Conservation (phyloP, 768 basidiomycete species). For the Boletus coccyginus region DNA sequence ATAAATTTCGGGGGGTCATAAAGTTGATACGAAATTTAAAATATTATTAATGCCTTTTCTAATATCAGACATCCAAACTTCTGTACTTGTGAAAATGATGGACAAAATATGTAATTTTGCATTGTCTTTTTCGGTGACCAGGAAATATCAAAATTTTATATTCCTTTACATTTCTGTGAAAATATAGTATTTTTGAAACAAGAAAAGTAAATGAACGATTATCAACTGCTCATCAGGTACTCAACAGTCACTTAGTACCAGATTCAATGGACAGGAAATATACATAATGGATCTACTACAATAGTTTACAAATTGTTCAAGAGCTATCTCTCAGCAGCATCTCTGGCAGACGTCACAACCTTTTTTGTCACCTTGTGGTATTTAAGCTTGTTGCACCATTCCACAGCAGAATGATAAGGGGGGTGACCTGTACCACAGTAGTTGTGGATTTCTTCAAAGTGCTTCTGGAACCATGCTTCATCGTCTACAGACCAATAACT, state of each 20-base stretch:
- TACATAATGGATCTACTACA: too few relatives aligned
- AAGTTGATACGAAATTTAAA: not conserved
- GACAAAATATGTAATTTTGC: not conserved
- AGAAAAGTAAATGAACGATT: not conserved
- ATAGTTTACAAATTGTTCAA: too few relatives aligned
- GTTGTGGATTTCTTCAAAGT: not conserved
- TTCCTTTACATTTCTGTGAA: not conserved
- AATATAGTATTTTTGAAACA: not conserved
- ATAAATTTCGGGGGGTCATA: too few relatives aligned
- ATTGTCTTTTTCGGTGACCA: not conserved
- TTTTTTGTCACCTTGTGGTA: too few relatives aligned
- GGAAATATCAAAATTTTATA: not conserved
- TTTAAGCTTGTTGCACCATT: too few relatives aligned
- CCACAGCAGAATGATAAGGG: too few relatives aligned
- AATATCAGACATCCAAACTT: not conserved
- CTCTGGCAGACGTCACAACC: too few relatives aligned
- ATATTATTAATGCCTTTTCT: not conserved
- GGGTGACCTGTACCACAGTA: too few relatives aligned
- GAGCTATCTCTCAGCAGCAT: too few relatives aligned
- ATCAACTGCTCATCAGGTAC: not conserved
- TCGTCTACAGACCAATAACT: constrained; percentile 1
- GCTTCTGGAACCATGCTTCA: not conserved
- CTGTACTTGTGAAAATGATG: not conserved
- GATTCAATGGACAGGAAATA: too few relatives aligned
- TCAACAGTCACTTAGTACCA: too few relatives aligned